Conservation (phyloP, 805 yeast species). For the Candida boleticola region DNA sequence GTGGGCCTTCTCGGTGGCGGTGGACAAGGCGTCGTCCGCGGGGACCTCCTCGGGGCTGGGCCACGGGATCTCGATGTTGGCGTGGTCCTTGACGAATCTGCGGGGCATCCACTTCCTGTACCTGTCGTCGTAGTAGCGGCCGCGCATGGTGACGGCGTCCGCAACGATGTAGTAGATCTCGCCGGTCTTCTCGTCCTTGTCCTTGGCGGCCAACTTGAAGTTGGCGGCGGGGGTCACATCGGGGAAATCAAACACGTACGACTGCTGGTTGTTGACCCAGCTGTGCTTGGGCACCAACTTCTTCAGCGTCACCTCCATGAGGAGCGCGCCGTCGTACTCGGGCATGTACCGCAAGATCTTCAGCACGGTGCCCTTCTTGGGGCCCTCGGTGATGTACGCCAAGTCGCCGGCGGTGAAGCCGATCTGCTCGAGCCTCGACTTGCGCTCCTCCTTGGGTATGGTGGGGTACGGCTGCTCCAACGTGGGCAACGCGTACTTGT, state of each 20-base stretch:
- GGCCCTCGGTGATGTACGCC: conserved; percentile 70
- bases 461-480: conserved; percentile 21
- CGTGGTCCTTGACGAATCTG: conserved; percentile 71
- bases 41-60: conserved; percentile 61
- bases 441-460: conserved; percentile 20
- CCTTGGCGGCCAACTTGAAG: conserved; percentile 75
- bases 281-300: conserved; percentile 66
- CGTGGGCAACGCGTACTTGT: conserved; percentile 33
- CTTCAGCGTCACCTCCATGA: conserved; percentile 68
- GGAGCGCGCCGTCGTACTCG: conserved; percentile 59
- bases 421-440: conserved; percentile 51
- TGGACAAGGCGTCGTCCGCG: conserved; percentile 58
- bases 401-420: conserved; percentile 73
- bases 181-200: conserved; percentile 61
- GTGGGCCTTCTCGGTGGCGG: conserved; percentile 54
- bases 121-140: conserved; percentile 69
- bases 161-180: conserved; percentile 71
- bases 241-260: conserved; percentile 73
- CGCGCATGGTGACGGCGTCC: conserved; percentile 65
- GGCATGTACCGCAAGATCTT: conserved; percentile 58
- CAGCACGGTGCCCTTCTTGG: conserved; percentile 71
- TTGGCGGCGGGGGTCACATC: conserved; percentile 55
- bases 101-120: conserved; percentile 73
- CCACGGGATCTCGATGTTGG: conserved; percentile 80
- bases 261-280: conserved; percentile 71